Evolutionary conservation across 148 eudicot species (phyloP), one percentile per base, ranked within the genome.

Genomic region (Chenopodium quinoa): DNA sequence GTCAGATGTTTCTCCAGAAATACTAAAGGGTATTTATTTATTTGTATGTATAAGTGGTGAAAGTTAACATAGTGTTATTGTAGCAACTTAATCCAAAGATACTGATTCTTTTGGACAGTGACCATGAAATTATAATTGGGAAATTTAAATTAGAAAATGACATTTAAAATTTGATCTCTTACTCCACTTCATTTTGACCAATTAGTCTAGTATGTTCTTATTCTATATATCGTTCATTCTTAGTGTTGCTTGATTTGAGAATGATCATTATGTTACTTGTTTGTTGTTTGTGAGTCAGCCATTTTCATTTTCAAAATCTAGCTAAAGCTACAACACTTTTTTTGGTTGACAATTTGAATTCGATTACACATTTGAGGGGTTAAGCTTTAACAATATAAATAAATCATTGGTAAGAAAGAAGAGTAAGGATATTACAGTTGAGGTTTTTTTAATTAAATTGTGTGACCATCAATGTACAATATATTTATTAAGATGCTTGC

Each of bases 1-100:
- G 82, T 58, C 76, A 72, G 7, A 23, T 80, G 82, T 60, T 80
- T 72, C 82, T 72, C 54, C 25, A 50, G 17, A 80, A 73, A 44
- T 8, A 75, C 82, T 58, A 80, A 80, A 60, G 82, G 82, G 70
- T 80, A 72, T 20, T 72, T 40, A 37, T 37, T 37, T 37, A 37
- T 37, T 37, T 37, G 44, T 5, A 37, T 37, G 25, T 27, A 20
- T 62, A 20, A 2, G 16, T 73, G 20, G 14, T 72, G 70, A 72
- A 71, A 71, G 70, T 73, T 60, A 60, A 68, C 13, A 74, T 27
- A 3, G 63, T 17, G 17, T 58, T 70, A 12, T 34, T n/a, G 9
- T 37, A 19, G 29, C 72, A 71, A 25, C n/a, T 47, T 22, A 46
- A 78, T 23, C 48, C 66, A 46, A 48, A 60, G 69, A 60, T 76